A percentile compares a stretch with the other conserved stretches of the same genome.
phyloP scores from a whole-genome alignment of 768 basidiomycete genomes.

The Boletus tomentosulus region DNA sequence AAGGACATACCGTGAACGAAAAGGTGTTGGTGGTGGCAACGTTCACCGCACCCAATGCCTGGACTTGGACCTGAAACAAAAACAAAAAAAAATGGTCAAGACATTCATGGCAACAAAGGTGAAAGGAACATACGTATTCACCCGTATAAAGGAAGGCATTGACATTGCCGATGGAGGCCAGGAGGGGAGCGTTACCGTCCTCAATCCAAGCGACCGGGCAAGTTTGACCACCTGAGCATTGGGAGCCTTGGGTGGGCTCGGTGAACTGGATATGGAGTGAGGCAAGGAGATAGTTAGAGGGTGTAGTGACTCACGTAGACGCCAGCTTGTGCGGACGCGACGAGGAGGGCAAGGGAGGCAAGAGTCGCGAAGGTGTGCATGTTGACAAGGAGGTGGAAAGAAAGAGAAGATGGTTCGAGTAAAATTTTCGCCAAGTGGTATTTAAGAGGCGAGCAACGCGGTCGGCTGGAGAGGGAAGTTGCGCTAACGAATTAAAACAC shows the following conservation, averaged over 20 bases:
- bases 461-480: background rate
- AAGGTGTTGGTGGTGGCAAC: slow-evolving; percentile 46
- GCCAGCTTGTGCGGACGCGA: slow-evolving; percentile 13
- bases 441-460: slow-evolving; percentile 29
- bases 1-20: slow-evolving; percentile 50
- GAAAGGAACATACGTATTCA: slow-evolving; percentile 37
- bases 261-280: slow-evolving; percentile 37
- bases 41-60: slow-evolving; percentile 40
- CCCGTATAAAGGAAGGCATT: slow-evolving; percentile 58
- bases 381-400: background rate
- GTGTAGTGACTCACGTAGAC: slow-evolving; percentile 17
- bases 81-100: background rate
- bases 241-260: slow-evolving; percentile 38
- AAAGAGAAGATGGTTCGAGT: background rate
- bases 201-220: slow-evolving; percentile 63
- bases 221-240: slow-evolving; percentile 50
- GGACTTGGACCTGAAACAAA: slow-evolving; percentile 42
- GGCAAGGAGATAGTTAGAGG: background rate
- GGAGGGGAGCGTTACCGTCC: slow-evolving; percentile 49
- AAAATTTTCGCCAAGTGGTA: slow-evolving; percentile 2
- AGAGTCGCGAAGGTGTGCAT: slow-evolving; percentile 14
- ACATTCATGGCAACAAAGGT: background rate
- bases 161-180: slow-evolving; percentile 48
- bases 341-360: slow-evolving; percentile 18
- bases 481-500: slow-evolving; percentile 5